Evolutionary conservation across 2,329 filamentous ascomycete genomes (phyloP), one percentile per base, ranked within the genome.

Genomic region (Tolypocladium ovalisporum): DNA sequence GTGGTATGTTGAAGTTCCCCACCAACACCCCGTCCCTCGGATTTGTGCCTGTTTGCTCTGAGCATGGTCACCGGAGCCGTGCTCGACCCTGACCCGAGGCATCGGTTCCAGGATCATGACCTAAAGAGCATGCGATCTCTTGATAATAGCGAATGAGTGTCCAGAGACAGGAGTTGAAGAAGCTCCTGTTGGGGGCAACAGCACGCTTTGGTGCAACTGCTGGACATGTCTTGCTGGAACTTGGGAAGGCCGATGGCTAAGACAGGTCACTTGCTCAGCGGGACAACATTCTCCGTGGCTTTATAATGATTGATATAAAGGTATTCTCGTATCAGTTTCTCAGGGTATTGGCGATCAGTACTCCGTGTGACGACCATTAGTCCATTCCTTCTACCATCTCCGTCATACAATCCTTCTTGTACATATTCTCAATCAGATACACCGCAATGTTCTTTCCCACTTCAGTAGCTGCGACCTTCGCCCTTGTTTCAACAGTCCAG

Each of bases 401-500:
- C 12, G n/a, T 34, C 4, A n/a, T 15, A 29, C 15, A n/a, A 37
- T 51, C 34, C 19, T 34, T 19, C 17, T 47, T 42, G 27, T 32
- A 49, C 19, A 35, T 35, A 34, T 17, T 7, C 10, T 1, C 29
- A 34, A 12, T 9, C 39, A 47, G 29, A 27, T n/a, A 22, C 4
- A 9, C 19, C n/a, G 60, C 53, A 52, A 70, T 71, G 67, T 57
- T 63, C 22, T 60, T 57, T 54, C 29, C 55, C n/a, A 57, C 58
- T 54, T 56, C 64, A 12, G 8, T 70, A 32, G 52, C 67, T 13
- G 54, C 67, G 37, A 54, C 73, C 32, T 61, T 70, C 37, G 66
- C 67, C 34, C 60, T 73, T 27, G 58, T 67, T 27, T 62, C 67
- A 27, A 53, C 72, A 13, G 70, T 65, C n/a, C 60, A 65, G 0